Evolutionary conservation across 2,329 filamentous ascomycete genomes (phyloP).

Genomic region (Colletotrichum sp.): DNA sequence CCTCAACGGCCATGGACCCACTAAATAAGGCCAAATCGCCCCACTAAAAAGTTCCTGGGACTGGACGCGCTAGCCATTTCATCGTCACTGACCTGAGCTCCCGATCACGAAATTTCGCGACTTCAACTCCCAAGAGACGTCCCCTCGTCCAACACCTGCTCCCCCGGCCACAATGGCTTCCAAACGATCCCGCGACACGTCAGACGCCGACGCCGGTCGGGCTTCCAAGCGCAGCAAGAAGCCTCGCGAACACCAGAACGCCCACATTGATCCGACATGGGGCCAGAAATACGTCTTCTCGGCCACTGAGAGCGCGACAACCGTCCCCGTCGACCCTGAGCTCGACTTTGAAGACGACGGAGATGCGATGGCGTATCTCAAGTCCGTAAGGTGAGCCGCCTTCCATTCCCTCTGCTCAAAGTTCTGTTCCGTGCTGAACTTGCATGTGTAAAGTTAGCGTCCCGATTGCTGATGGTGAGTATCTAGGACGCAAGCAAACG

Average conservation of each 20-base stretch:
- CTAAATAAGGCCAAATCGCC: background rate
- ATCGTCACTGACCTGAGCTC: background rate
- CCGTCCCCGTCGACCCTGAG: constrained; percentile 56
- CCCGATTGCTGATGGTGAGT: constrained; percentile 56
- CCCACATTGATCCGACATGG: constrained; percentile 66
- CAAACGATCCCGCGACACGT: constrained; percentile 38
- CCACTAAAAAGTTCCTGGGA: background rate
- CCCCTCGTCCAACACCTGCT: background rate
- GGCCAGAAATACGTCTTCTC: constrained; percentile 77
- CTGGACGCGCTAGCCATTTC: background rate
- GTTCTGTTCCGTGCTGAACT: constrained; percentile 32
- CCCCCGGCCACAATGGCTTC: constrained; percentile 30
- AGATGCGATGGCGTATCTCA: constrained; percentile 74
- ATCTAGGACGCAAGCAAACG: constrained; percentile 74
- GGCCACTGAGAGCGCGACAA: constrained; percentile 56
- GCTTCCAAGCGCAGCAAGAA: constrained; percentile 27
- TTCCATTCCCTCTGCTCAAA: background rate
- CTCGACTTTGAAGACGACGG: constrained; percentile 71
- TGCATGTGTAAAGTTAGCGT: background rate
- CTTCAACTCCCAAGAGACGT: background rate
- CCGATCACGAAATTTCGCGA: background rate
- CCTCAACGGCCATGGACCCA: background rate
- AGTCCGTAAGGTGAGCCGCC: constrained; percentile 67
- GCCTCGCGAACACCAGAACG: constrained; percentile 44
- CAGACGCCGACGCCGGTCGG: constrained; percentile 33